A percentile compares a stretch with the other conserved stretches of the same genome.
Conservation (phyloP, 441 rosid species). For the Syzygium malaccense region DNA sequence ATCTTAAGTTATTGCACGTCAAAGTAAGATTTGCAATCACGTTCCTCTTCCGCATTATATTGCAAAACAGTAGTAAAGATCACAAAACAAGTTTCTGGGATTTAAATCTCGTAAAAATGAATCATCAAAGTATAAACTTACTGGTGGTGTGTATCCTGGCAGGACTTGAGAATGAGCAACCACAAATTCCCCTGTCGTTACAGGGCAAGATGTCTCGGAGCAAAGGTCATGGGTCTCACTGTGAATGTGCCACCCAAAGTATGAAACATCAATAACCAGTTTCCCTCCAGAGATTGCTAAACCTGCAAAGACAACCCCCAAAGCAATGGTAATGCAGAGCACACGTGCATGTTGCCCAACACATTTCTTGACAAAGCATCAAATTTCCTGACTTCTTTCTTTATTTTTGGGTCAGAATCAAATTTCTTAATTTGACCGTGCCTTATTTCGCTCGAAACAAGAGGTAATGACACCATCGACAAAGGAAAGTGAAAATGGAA, state of each 20-base stretch:
- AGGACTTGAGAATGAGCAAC: conserved; percentile 76
- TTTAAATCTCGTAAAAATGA: neutral
- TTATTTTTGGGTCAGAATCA: neutral
- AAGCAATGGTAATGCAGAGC: neutral
- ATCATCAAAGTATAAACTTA: conserved; percentile 24
- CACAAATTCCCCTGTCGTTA: conserved; percentile 61
- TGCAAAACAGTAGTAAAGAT: neutral
- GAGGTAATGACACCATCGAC: neutral
- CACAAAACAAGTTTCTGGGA: neutral
- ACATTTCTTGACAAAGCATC: neutral
- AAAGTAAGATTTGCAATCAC: neutral
- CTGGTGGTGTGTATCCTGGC: conserved; percentile 86
- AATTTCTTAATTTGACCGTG: neutral
- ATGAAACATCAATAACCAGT: conserved; percentile 71
- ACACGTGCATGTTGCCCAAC: neutral
- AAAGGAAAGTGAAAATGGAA: neutral
- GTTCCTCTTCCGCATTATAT: neutral
- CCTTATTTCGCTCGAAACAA: neutral
- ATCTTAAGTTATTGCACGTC: neutral
- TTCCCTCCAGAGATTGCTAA: conserved; percentile 59
- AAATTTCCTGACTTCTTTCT: neutral
- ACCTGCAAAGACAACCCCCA: conserved; percentile 24
- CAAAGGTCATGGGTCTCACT: conserved; percentile 82
- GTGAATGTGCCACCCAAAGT: conserved; percentile 77
- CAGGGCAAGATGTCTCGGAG: conserved; percentile 79